phyloP scores from a whole-genome alignment of 352 stramenopile species.

The Phytopythium litorale region DNA sequence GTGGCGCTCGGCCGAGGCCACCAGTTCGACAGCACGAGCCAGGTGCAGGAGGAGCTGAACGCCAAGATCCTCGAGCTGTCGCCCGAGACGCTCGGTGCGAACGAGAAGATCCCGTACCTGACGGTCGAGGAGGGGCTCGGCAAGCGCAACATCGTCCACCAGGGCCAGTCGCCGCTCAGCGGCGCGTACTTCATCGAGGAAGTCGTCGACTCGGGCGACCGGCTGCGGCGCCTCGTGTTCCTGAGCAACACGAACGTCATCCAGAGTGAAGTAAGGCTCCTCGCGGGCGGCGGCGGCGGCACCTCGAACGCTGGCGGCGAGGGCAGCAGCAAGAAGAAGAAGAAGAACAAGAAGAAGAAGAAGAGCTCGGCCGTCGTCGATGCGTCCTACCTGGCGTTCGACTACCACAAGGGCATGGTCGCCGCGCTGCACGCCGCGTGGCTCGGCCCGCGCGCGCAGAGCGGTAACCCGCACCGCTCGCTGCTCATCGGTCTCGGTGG shows the following conservation, averaged over 20 bases:
- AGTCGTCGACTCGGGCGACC: conserved; percentile 42
- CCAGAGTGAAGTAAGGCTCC: conserved; percentile 66
- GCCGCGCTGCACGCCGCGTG: conserved; percentile 45
- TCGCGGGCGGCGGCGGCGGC: conserved; percentile 10
- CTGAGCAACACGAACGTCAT: conserved; percentile 69
- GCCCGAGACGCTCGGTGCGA: conserved; percentile 33
- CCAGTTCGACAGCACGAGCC: conserved; percentile 52
- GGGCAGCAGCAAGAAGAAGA: conserved; percentile 61
- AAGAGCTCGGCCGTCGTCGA: conserved; percentile 35
- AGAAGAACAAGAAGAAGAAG: conserved; percentile 58
- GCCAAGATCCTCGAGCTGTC: conserved; percentile 58
- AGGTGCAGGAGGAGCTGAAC: conserved; percentile 73
- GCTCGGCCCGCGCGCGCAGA: conserved; percentile 10
- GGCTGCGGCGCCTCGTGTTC: conserved; percentile 66
- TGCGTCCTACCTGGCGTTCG: conserved; percentile 58
- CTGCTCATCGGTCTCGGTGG: conserved; percentile 71
- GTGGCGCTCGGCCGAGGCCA: conserved; percentile 62
- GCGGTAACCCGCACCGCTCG: conserved; percentile 18
- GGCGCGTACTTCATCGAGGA: conserved; percentile 74
- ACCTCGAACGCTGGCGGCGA: conserved; percentile 18
- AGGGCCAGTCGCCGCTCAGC: conserved; percentile 43
- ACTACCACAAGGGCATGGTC: conserved; percentile 80
- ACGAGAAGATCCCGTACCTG: conserved; percentile 69
- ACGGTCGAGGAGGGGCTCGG: conserved; percentile 65
- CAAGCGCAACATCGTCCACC: conserved; percentile 48